Evolutionary conservation across 2,329 filamentous ascomycete species (phyloP).

Genomic region (Cladophialophora chaetospira): DNA sequence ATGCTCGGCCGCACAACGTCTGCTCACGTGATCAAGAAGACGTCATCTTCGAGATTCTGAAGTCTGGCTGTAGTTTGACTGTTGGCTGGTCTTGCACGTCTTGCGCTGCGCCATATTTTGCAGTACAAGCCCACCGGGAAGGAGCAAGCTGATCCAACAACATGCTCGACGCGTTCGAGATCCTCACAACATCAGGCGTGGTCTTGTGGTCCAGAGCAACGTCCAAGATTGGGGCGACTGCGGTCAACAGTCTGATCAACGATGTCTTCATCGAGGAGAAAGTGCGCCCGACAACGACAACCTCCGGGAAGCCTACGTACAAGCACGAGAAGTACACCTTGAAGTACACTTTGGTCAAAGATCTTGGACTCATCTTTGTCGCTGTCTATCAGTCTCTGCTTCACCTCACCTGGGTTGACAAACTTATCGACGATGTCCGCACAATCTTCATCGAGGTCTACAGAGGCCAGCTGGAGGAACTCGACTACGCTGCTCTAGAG

Average conservation of each 20-base stretch:
- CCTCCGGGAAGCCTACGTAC: slow-evolving; percentile 72
- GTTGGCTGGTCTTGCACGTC: neutral
- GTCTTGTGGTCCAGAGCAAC: slow-evolving; percentile 95
- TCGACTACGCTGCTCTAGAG: slow-evolving; percentile 74
- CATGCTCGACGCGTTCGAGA: slow-evolving; percentile 97
- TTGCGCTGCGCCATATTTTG: neutral
- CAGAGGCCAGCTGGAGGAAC: slow-evolving; percentile 79
- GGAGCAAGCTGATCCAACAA: neutral
- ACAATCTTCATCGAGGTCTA: slow-evolving; percentile 91
- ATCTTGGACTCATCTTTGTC: slow-evolving; percentile 92
- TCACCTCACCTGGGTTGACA: slow-evolving; percentile 95
- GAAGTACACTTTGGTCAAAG: slow-evolving; percentile 91
- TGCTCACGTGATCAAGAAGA: neutral
- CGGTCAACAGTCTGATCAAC: slow-evolving; percentile 92
- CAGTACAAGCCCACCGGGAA: neutral
- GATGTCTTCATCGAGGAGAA: slow-evolving; percentile 98
- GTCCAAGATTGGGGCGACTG: slow-evolving; percentile 72
- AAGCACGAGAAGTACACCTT: slow-evolving; percentile 91
- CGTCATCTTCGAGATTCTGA: neutral
- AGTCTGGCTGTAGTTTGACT: neutral
- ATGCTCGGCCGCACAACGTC: no score
- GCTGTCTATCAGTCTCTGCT: slow-evolving; percentile 95
- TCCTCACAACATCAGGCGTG: slow-evolving; percentile 91
- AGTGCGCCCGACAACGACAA: slow-evolving; percentile 58
- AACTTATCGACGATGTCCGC: slow-evolving; percentile 91